Base-by-base conservation (phyloP, 2,329 filamentous ascomycete species). In the Penicillium sp. region DNA sequence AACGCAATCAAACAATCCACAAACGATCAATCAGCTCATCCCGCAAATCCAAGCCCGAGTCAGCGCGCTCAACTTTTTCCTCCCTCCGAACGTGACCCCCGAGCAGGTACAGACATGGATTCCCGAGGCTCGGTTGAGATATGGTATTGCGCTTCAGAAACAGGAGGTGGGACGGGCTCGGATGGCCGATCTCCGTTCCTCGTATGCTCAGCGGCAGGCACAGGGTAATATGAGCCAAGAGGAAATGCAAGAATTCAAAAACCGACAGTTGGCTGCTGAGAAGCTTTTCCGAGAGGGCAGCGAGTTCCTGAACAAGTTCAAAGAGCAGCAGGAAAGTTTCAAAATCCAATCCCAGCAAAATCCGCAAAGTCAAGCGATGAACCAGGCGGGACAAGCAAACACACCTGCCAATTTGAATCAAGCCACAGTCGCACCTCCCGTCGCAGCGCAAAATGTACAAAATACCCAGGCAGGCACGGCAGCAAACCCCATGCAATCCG, bases 61-160 rank as follows among this genome's bases (percentile, higher is more conserved):
- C 47, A 76, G 76, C 53, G 67, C 65, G 35, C 62, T 78, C 40
- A 71, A 71, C 10, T 76, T 80, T 58, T 73, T 73, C 49, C 70
- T 76, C 11, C 78, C 78, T 7, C 76, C 76, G 13, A 74, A 72
- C 38, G 74, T 79, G 55, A 71, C 67, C 23, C 71, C 74, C 32
- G 71, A 77, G 55, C 72, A 75, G 53, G 69, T 72, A 4, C 71
- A 76, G 49, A 71, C 68, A 18, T 80, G 77, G 77, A 66, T 80
- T 45, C 68, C 69, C 9, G 77, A 80, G 58, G 76, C 76, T 30
- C 76, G 73, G 56, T 61, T 75, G 41, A 71, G 76, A 58, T 78
- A 78, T 63, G 78, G 77, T 23, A 73, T 77, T 52, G 74, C 76
- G 9, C 67, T 80, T 26, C 77, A 80, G 60, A 78, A 76, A 56